These are phyloP conservation scores for Oryza longistaminata DNA, from an alignment of 176 grass and related monocot species.

Conservation along the genomic window DNA sequence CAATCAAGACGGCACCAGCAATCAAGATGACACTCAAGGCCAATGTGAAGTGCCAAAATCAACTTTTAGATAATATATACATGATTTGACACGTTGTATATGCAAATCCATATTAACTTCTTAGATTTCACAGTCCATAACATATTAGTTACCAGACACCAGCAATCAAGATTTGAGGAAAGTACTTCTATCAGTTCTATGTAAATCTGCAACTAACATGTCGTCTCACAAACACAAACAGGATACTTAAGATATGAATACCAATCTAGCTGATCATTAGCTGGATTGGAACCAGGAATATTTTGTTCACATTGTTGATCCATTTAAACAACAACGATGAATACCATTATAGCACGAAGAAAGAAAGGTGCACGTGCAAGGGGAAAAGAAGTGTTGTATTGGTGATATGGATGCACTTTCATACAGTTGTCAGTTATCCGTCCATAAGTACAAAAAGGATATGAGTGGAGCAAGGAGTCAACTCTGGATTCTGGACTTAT, in stretches of 20 bases:
- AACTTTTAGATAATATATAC: background rate
- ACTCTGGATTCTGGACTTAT: background rate
- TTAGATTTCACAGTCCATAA: background rate
- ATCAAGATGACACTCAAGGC: too few relatives aligned
- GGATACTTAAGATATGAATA: background rate
- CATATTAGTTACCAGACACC: background rate
- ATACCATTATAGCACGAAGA: background rate
- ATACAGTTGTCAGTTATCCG: background rate
- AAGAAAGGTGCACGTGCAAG: background rate
- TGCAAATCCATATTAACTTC: background rate
- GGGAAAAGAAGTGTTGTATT: background rate
- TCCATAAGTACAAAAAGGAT: background rate
- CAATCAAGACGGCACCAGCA: too few relatives aligned
- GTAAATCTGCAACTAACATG: background rate
- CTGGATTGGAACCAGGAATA: constrained; percentile 3
- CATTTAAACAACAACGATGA: constrained; percentile 6
- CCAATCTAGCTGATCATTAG: background rate
- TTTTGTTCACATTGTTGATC: background rate
- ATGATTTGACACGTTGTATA: background rate
- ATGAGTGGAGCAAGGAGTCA: background rate
- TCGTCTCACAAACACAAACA: background rate
- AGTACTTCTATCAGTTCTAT: background rate
- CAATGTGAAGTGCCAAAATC: background rate
- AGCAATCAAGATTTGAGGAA: background rate
- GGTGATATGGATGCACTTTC: background rate